A percentile compares a stretch with the other conserved stretches of the same genome.
Conservation (phyloP, 2,329 filamentous ascomycete species). For the Coniochaeta prunicola region DNA sequence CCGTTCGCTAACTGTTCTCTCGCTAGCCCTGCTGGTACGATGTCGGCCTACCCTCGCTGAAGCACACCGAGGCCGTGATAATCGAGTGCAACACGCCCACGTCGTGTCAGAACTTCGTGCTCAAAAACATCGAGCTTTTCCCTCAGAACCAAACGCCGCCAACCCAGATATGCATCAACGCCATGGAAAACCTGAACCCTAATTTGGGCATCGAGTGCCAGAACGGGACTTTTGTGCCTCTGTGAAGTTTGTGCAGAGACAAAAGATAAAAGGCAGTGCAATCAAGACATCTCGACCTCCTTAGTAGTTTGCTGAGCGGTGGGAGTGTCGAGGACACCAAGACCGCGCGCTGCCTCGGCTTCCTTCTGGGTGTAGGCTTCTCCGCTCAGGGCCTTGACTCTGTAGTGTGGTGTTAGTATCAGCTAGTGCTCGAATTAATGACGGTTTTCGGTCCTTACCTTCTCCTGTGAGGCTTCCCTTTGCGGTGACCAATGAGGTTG, state of each 20-base stretch:
- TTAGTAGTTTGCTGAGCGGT: constrained; percentile 24
- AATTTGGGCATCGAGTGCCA: constrained; percentile 24
- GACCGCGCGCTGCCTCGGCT: constrained; percentile 71
- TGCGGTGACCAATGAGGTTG: constrained; percentile 67
- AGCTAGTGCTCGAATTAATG: neutral
- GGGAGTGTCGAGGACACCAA: constrained; percentile 24
- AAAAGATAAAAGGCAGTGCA: constrained; percentile 4
- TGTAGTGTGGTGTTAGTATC: constrained; percentile 27
- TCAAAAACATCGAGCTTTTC: constrained; percentile 23
- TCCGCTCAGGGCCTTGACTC: constrained; percentile 74
- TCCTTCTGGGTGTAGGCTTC: constrained; percentile 82
- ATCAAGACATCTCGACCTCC: constrained; percentile 30
- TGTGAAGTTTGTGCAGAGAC: neutral
- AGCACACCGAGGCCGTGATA: constrained; percentile 31
- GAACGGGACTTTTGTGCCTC: constrained; percentile 19
- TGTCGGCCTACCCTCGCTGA: constrained; percentile 25
- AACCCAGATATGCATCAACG: constrained; percentile 27
- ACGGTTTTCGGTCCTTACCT: constrained; percentile 42
- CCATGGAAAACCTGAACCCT: constrained; percentile 23
- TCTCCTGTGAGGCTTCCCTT: constrained; percentile 90
- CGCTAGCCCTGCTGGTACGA: constrained; percentile 33
- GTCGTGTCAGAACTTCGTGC: constrained; percentile 27
- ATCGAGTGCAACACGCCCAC: constrained; percentile 31
- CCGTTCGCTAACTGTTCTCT: no score
- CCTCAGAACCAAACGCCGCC: constrained; percentile 20